Evolutionary conservation across 352 stramenopile genomes (phyloP), one percentile per base, ranked within the genome.

Genomic region (Pythium diclinum): DNA sequence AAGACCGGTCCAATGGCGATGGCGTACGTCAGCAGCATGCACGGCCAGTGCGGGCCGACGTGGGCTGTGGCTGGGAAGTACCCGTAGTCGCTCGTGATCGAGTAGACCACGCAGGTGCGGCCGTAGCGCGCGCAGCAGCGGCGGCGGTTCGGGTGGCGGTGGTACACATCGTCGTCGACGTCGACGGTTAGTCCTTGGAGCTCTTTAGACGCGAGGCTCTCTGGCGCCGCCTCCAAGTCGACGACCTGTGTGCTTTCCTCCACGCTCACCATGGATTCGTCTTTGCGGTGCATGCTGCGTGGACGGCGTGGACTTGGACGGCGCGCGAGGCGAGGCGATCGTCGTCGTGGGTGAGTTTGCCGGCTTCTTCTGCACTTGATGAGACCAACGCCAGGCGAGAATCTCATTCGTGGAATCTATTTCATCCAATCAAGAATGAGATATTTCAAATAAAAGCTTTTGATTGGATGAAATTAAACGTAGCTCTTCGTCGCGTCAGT

Each of bases 1-100:
- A 88, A 70, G 14, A 73, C 67, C 4, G 83, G 83, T 0, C 65
- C 81, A 32, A 94, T 56, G 3, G 81, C 71, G 48, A 94, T 67
- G 34, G 69, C 79, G 71, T 92, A 94, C 2, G 83, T 94, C 32
- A 91, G 64, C 51, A 92, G 56, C 81, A 92, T 91, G 65, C 72
- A 92, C 19, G 60, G 68, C 77, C 78, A 89, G 61, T 94, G 76
- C 13, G 85, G 85, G 0, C 85, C 85, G 42, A 94, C 66, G 63
- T 91, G 83, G 47, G 73, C 83, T 44, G 80, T 89, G 34, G 38
- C 10, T 1, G 85, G 85, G 58, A 94, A 92, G 64, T 77, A 77
- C 19, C 77, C 77, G 59, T 85, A 88, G 21, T 57, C 52, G 3
- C 44, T 36, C 7, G 74, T 68, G 30, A 77, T 66, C 38, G 80